A percentile compares a stretch with the other conserved stretches of the same genome.
These are phyloP conservation scores for Geosmithia flava DNA, from an alignment of 2,329 filamentous ascomycete species.

Conservation along the genomic window DNA sequence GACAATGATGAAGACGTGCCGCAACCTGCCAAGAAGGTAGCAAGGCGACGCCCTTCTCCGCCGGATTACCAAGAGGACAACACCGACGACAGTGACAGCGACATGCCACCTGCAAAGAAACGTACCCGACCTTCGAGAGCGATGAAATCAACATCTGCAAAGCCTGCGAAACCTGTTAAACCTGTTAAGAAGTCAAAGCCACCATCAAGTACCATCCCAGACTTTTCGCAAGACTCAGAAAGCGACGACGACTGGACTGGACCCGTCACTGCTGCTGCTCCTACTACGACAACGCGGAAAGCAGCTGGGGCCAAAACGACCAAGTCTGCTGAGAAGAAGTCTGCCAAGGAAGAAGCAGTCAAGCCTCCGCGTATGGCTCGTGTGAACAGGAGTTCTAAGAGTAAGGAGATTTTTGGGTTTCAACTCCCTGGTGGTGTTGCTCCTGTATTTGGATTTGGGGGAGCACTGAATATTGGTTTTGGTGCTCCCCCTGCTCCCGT, in stretches of 20 bases:
- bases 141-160: not conserved
- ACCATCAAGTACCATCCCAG: not conserved
- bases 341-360: not conserved
- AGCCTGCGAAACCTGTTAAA: no score
- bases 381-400: slow-evolving; percentile 25
- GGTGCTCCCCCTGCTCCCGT: not conserved
- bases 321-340: not conserved
- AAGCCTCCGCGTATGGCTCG: slow-evolving; percentile 1
- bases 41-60: no score
- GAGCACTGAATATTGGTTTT: no score
- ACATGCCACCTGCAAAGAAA: not conserved
- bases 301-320: not conserved
- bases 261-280: not conserved
- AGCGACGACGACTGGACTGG: slow-evolving; percentile 1
- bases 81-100: not conserved
- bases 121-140: not conserved
- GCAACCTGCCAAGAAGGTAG: no score
- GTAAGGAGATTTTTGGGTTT: slow-evolving; percentile 34
- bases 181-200: no score
- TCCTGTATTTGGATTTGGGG: not conserved
- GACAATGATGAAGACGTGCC: no score
- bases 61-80: no score
- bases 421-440: slow-evolving; percentile 7
- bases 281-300: not conserved
- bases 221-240: not conserved